Base-by-base conservation (phyloP, 257 asterid genomes). In the Nicotiana otophora region DNA sequence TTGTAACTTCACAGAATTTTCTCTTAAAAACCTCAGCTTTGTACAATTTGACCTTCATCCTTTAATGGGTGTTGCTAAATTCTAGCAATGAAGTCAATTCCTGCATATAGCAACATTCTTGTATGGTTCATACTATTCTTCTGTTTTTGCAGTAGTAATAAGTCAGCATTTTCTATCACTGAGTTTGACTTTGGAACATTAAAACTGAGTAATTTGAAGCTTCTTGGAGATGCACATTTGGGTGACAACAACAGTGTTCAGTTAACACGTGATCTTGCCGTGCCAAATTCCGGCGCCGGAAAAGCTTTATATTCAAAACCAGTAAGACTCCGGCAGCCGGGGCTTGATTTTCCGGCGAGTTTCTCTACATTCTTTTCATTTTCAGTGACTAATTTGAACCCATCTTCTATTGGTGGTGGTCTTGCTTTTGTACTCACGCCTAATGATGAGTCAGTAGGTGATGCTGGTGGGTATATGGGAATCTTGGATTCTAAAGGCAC, bases 241-340 rank as follows among this genome's bases (percentile, higher is more conserved):
- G 87, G 89, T 87, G 51, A 42, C 51, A 92, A 94, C 86, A 94
- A 93, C 75, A 92, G 86, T 82, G 90, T 94, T 33, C 83, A 82
- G 69, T 90, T 94, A 82, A 94, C 98, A 5, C 88, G 94, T 15
- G 97, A 92, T 68, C 90, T 92, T 46, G 72, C 88, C 28, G 97
- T 94, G 6, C 98, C 98, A 3, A 87, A 90, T 70, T 91, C 98
- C 42, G 97, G 96, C 65, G 95, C 97, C 69, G 98, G 98, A 1
- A 92, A 83, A 64, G 90, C 90, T 10, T 48, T 94, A 7, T 94
- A 91, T 85, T 88, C 98, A 0, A 85, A 89, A 20, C 98, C 98
- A 15, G 81, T 94, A 80, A 89, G 81, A 28, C 85, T 94, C 86
- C 86, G 90, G 85, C 91, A 85, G 14, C 91, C 92, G 2, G 98